A percentile compares a stretch with the other conserved stretches of the same genome.
Conservation (phyloP, 257 asterid genomes). For the Handroanthus guayacan region DNA sequence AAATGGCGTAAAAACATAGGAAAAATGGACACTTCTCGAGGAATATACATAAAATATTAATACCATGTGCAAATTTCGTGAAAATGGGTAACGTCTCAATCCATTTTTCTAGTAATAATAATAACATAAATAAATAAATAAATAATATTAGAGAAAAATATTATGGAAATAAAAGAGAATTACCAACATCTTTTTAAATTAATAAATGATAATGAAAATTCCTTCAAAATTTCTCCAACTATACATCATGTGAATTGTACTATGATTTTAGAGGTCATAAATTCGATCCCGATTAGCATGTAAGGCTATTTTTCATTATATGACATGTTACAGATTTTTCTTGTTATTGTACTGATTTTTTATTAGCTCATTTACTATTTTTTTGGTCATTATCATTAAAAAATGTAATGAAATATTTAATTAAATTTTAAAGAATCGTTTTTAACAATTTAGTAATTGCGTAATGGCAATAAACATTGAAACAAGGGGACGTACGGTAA, state of each 20-base stretch:
- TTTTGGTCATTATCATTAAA: neutral
- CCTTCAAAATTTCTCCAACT: too few relatives aligned
- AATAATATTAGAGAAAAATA: neutral
- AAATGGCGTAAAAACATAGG: neutral
- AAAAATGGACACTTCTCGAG: slow-evolving; percentile 28
- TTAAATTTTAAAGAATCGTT: neutral
- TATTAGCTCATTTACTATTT: neutral
- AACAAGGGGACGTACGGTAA: too few relatives aligned
- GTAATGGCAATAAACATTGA: neutral
- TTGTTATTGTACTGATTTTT: too few relatives aligned
- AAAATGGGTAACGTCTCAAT: slow-evolving; percentile 10
- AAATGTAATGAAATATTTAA: neutral
- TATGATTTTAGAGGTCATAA: neutral
- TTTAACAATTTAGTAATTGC: neutral
- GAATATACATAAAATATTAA: neutral
- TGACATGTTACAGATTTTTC: too few relatives aligned
- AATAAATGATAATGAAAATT: too few relatives aligned
- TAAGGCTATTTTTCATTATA: too few relatives aligned
- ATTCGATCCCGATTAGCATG: too few relatives aligned
- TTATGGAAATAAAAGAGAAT: neutral
- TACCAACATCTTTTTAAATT: too few relatives aligned
- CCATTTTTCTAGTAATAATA: neutral
- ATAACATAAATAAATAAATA: neutral
- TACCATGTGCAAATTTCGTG: slow-evolving; percentile 29
- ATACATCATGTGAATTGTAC: neutral